A percentile compares a stretch with the other conserved stretches of the same genome.
Evolutionary conservation across 306 rosid genomes (phyloP).

Genomic region (Hippophae tibetana): DNA sequence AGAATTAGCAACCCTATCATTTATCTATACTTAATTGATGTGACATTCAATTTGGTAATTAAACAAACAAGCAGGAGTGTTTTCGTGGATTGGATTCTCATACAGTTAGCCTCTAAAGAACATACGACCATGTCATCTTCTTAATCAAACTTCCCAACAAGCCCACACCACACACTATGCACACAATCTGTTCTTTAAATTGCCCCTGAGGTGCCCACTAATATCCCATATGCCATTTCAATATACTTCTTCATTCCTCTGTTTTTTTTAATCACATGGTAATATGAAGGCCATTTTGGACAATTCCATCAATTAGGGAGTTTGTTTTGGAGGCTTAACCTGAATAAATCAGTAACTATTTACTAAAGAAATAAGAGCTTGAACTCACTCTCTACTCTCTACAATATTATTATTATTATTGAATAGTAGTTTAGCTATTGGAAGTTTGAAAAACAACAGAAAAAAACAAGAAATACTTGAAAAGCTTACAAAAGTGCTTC

Average conservation of each 20-base stretch:
- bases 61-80: conserved; percentile 5
- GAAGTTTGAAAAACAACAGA: conserved; percentile 17
- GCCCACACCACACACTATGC: conserved; percentile 47
- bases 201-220: conserved; percentile 24
- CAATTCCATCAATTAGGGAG: conserved; percentile 16
- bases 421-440: conserved; percentile 15
- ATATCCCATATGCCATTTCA: conserved; percentile 30
- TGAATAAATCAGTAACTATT: conserved; percentile 4
- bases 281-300: conserved; percentile 32
- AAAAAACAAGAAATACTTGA: conserved; percentile 21
- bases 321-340: conserved; percentile 18
- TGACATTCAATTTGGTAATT: too few relatives aligned
- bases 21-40: too few relatives aligned
- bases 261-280: background rate
- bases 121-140: conserved; percentile 55
- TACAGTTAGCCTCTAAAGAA: conserved; percentile 37
- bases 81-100: conserved; percentile 38
- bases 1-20: too few relatives aligned
- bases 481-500: conserved; percentile 3
- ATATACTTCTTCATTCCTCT: conserved; percentile 7
- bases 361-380: conserved; percentile 9
- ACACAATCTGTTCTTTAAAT: conserved; percentile 11
- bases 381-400: conserved; percentile 23
- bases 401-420: conserved; percentile 21
- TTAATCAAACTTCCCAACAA: conserved; percentile 20